A percentile compares a stretch with the other conserved stretches of the same genome.
phyloP scores from a whole-genome alignment of 177 flowering plant genomes.

The Telopea speciosissima region DNA sequence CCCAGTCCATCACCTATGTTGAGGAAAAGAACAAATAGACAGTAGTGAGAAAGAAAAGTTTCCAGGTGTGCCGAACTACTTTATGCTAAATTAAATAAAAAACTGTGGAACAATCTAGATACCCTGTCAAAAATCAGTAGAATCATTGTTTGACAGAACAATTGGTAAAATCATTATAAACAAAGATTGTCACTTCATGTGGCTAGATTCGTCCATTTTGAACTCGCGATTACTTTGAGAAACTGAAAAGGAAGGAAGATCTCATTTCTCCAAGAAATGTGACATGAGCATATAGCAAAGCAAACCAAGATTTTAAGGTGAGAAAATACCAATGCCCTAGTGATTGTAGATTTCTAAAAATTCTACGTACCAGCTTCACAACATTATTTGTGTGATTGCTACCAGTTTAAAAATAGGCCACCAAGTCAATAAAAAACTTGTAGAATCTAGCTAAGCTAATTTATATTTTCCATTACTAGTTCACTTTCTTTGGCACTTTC shows the following conservation, averaged over 20 bases:
- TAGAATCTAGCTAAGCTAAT: no score
- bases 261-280: neutral
- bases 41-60: slow-evolving; percentile 10
- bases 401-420: no score
- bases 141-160: neutral
- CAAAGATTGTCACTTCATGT: neutral
- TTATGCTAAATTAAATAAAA: neutral
- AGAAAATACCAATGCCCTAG: neutral
- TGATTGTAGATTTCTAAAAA: neutral
- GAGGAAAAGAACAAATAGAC: slow-evolving; percentile 4
- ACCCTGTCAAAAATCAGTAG: neutral
- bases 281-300: neutral
- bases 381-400: neutral
- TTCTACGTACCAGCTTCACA: neutral
- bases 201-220: neutral
- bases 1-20: slow-evolving; percentile 91
- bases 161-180: neutral
- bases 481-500: no score
- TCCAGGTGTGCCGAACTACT: neutral
- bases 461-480: no score
- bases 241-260: neutral
- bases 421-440: no score
- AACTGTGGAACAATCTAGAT: neutral
- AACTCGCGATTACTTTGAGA: neutral
- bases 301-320: neutral